Percentiles rank a stretch among this genome's conserved stretches.
Conservation (phyloP, 2,329 filamentous ascomycete species). For the Fusarium decemcellulare region DNA sequence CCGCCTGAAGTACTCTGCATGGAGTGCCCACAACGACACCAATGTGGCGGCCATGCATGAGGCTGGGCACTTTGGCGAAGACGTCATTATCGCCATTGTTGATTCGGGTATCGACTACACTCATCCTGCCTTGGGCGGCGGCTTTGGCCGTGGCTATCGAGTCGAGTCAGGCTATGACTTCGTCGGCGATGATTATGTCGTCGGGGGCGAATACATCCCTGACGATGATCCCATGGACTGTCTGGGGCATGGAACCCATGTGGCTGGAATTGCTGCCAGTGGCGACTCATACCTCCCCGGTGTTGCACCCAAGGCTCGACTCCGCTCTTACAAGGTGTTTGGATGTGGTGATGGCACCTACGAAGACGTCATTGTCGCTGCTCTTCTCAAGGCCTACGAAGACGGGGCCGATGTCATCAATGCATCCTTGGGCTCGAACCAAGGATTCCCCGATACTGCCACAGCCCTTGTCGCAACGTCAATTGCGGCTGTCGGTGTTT, state of each 20-base stretch:
- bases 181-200: constrained; percentile 6
- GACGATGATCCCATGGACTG: constrained; percentile 24
- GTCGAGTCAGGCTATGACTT: constrained; percentile 12
- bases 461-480: constrained; percentile 1
- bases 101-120: constrained; percentile 14
- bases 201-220: constrained; percentile 1
- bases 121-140: constrained; percentile 9
- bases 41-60: constrained; percentile 18
- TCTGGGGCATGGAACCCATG: constrained; percentile 28
- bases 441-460: constrained; percentile 6
- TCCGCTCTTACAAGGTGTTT: constrained; percentile 30
- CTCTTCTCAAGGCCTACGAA: constrained; percentile 26
- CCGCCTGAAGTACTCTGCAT: background rate
- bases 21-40: constrained; percentile 14
- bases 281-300: constrained; percentile 3
- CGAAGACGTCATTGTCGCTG: constrained; percentile 26
- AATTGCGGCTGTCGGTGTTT: constrained; percentile 6
- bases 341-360: constrained; percentile 36
- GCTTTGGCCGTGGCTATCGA: background rate
- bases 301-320: constrained; percentile 15
- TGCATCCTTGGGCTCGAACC: constrained; percentile 8
- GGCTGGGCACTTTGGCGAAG: constrained; percentile 6
- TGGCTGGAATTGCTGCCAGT: constrained; percentile 15
- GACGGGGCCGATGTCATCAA: constrained; percentile 24
- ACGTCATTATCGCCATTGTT: constrained; percentile 14